phyloP scores from a whole-genome alignment of 1,139 yeast species.

The Taphrina wiesneri region DNA sequence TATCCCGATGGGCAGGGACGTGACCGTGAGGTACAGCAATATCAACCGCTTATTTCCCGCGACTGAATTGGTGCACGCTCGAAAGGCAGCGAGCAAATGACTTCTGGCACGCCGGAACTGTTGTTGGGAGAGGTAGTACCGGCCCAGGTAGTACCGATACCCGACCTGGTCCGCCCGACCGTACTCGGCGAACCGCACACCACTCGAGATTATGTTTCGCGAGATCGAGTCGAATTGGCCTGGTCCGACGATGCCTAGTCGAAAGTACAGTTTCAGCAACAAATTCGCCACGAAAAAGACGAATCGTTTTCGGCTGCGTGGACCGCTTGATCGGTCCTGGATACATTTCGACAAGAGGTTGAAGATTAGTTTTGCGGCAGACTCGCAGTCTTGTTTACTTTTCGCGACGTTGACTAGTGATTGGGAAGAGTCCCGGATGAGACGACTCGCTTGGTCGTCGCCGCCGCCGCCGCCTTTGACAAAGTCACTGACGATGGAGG shows the following conservation, averaged over 20 bases:
- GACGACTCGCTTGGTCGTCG: background rate
- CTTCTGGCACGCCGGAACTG: slow-evolving; percentile 54
- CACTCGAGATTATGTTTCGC: slow-evolving; percentile 36
- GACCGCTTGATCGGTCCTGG: slow-evolving; percentile 15
- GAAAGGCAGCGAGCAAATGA: slow-evolving; percentile 66
- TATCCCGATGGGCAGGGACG: slow-evolving; percentile 47
- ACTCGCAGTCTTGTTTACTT: slow-evolving; percentile 9
- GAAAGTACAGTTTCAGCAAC: slow-evolving; percentile 35
- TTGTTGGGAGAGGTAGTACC: slow-evolving; percentile 62
- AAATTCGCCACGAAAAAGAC: slow-evolving; percentile 35
- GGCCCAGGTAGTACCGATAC: slow-evolving; percentile 67
- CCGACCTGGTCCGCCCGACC: slow-evolving; percentile 59
- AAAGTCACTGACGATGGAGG: background rate
- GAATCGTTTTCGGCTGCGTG: slow-evolving; percentile 12
- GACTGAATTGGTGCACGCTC: slow-evolving; percentile 48
- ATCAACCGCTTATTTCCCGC: slow-evolving; percentile 43
- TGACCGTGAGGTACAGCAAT: slow-evolving; percentile 60
- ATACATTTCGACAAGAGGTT: background rate
- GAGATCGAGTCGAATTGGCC: slow-evolving; percentile 35
- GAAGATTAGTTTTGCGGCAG: slow-evolving; percentile 16
- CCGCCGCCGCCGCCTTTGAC: background rate
- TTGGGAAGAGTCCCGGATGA: background rate
- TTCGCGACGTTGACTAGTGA: background rate
- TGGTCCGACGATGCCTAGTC: slow-evolving; percentile 22
- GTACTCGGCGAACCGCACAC: slow-evolving; percentile 44